phyloP scores from a whole-genome alignment of 2,329 filamentous ascomycete genomes.

The Cladophialophora psammophila region DNA sequence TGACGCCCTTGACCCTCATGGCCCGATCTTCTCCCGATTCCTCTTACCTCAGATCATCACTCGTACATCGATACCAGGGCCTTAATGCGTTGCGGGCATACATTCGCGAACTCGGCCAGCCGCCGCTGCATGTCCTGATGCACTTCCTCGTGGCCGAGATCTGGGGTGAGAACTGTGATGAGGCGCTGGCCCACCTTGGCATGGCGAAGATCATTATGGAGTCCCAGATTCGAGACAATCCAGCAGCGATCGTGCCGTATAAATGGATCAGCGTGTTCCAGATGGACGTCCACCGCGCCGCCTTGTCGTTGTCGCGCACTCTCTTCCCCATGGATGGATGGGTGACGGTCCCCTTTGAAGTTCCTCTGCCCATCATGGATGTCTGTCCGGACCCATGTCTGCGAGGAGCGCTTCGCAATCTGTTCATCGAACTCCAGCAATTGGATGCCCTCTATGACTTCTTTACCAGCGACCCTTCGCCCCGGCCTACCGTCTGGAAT shows the following conservation, averaged over 20 bases:
- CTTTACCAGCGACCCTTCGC: background rate
- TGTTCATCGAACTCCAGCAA: conserved; percentile 12
- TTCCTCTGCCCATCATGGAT: conserved; percentile 11
- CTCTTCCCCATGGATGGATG: conserved; percentile 4
- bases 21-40: conserved; percentile 9
- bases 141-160: conserved; percentile 15
- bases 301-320: conserved; percentile 6
- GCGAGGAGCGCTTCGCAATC: background rate
- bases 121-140: conserved; percentile 9
- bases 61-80: conserved; percentile 3
- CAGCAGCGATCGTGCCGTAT: background rate
- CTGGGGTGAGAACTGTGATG: conserved; percentile 8
- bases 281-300: conserved; percentile 17
- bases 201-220: conserved; percentile 13
- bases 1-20: conserved; percentile 10
- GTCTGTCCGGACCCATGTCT: conserved; percentile 10
- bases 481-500: background rate
- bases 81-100: conserved; percentile 1
- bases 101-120: conserved; percentile 4
- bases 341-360: conserved; percentile 11
- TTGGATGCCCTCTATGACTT: conserved; percentile 14
- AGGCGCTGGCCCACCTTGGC: conserved; percentile 9
- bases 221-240: conserved; percentile 4
- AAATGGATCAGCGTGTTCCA: conserved; percentile 17
- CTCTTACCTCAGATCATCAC: conserved; percentile 4